Conservation (phyloP, 805 yeast genomes). For the Kodamaea neixiangensis region DNA sequence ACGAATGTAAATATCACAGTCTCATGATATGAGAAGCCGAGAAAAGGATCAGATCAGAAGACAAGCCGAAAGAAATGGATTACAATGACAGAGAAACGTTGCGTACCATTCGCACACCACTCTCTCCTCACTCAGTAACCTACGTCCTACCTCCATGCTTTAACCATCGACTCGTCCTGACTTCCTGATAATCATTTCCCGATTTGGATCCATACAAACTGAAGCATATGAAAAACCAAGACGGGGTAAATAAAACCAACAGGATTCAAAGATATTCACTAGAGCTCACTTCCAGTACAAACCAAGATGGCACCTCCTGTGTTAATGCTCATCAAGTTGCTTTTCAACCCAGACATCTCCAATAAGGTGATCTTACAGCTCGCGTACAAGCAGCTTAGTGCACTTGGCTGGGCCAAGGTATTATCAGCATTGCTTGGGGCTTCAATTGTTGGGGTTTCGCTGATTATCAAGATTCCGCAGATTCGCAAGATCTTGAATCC, state of each 20-base stretch:
- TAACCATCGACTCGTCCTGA: not conserved
- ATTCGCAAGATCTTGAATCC: conserved; percentile 37
- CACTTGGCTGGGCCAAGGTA: conserved; percentile 36
- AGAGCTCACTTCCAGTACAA: not conserved
- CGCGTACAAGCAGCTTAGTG: conserved; percentile 35
- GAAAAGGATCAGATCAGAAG: not conserved
- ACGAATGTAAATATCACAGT: not conserved
- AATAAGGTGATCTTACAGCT: conserved; percentile 40
- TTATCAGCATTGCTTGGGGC: conserved; percentile 35
- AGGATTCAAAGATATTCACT: not conserved
- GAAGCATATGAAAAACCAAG: conserved; percentile 3
- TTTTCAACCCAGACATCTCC: conserved; percentile 42
- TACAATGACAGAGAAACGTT: not conserved
- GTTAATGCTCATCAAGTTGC: conserved; percentile 30
- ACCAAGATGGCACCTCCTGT: conserved; percentile 28
- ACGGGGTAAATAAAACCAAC: conserved; percentile 1
- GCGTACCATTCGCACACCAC: too few relatives aligned
- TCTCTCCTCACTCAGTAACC: not conserved
- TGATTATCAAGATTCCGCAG: conserved; percentile 43
- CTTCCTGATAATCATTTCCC: not conserved
- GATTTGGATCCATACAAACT: not conserved
- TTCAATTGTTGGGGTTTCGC: conserved; percentile 37
- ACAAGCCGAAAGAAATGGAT: not conserved
- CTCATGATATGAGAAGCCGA: not conserved
- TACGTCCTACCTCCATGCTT: not conserved